Conservation (phyloP, 352 stramenopile genomes). For the Phytopythium helicoides region DNA sequence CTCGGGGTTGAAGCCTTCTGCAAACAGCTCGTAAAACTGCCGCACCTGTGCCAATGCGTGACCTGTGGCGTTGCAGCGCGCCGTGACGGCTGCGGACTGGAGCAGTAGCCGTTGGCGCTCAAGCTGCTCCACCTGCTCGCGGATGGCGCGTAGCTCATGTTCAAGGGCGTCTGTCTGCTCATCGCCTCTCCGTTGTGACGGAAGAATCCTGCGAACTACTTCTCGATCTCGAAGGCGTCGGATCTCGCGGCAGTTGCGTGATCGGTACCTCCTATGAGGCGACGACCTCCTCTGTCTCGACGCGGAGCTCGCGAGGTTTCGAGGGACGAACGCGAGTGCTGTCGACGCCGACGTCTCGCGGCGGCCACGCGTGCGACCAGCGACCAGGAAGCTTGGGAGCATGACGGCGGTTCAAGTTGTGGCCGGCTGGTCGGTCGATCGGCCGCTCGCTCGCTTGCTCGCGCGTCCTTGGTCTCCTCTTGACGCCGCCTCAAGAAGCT, state of each 20-base stretch:
- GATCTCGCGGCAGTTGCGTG: constrained; percentile 25
- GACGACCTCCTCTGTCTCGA: too few species aligned
- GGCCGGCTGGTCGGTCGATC: too few species aligned
- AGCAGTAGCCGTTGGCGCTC: constrained; percentile 33
- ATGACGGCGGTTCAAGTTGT: neutral
- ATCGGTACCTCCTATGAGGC: too few species aligned
- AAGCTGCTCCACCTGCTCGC: constrained; percentile 32
- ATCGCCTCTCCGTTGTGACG: neutral
- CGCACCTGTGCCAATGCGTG: constrained; percentile 30
- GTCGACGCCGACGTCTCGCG: neutral
- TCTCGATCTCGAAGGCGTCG: constrained; percentile 3
- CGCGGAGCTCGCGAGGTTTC: neutral
- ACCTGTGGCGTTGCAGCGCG: constrained; percentile 22
- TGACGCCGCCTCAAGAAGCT: too few species aligned
- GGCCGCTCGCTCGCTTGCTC: neutral
- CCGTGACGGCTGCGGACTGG: constrained; percentile 28
- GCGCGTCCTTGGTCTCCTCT: too few species aligned
- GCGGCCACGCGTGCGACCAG: neutral
- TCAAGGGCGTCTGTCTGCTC: constrained; percentile 2
- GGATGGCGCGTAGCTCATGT: constrained; percentile 24
- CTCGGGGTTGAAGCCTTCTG: constrained; percentile 28
- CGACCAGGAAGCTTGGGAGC: neutral
- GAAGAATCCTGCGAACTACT: neutral
- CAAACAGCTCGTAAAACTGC: constrained; percentile 47
- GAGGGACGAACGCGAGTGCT: neutral